Evolutionary conservation across 768 basidiomycete genomes (phyloP), one percentile per base, ranked within the genome.

Genomic region (Tulasnella sp.): DNA sequence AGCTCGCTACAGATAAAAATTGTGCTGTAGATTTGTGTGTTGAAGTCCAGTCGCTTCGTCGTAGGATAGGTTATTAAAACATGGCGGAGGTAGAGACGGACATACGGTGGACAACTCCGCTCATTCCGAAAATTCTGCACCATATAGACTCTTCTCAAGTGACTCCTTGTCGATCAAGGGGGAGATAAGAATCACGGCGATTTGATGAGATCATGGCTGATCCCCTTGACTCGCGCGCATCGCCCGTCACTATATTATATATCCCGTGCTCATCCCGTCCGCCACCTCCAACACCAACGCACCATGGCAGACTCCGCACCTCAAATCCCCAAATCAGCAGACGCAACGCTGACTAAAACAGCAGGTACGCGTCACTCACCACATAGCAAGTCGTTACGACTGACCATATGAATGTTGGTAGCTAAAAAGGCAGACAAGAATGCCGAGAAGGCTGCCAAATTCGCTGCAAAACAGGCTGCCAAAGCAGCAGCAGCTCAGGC

Each of bases 401-500:
- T n/a, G 46, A 52, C 40, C 48, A n/a, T 16, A 3, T n/a, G 75
- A 76, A 80, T 81, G 31, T 73, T 21, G 68, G 38, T 71, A 93
- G 93, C 91, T 1, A 96, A 96, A 87, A 96, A 94, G 83, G 93
- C 95, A 83, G 93, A 93, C 84, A 94, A 93, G 82, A 92, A 92
- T 84, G 92, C 93, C 18, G 83, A 81, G 40, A 85, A 84, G 77
- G 81, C 84, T 27, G 86, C 85, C 44, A 36, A 95, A 92, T 82
- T 87, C 90, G 62, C 86, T 74, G 93, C 94, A 40, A 91, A 92
- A 10, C 93, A 93, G 83, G 86, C 87, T 7, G 84, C 86, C 52
- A 89, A 88, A 82, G 90, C 89, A 62, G 86, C 87, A 27, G 85
- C 87, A 0, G 83, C 86, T 0, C 84, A 86, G 4, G 84, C 86